These are phyloP conservation scores for Metschnikowia kofuensis DNA, from an alignment of 805 yeast genomes.

Conservation along the genomic window DNA sequence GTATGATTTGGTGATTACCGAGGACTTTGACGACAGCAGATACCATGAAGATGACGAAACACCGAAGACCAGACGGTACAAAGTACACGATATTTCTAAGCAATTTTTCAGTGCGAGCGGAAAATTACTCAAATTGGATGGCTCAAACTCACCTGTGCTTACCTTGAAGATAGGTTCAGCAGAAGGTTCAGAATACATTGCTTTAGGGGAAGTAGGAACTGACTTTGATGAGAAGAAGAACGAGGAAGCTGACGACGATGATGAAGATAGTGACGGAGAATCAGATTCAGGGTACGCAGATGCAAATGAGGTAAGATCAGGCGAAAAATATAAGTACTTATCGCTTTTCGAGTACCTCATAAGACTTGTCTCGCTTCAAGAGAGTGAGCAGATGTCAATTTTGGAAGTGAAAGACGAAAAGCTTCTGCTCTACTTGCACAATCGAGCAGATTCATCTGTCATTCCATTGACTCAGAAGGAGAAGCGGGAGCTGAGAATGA, in stretches of 20 bases:
- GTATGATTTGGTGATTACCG: constrained; percentile 49
- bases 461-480: constrained; percentile 20
- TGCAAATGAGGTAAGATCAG: background rate
- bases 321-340: constrained; percentile 32
- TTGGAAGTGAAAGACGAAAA: constrained; percentile 64
- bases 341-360: constrained; percentile 63
- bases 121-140: constrained; percentile 57
- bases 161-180: constrained; percentile 47
- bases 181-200: constrained; percentile 19
- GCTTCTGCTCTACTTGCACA: constrained; percentile 56
- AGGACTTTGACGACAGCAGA: constrained; percentile 66
- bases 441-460: constrained; percentile 40
- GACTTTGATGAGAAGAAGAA: constrained; percentile 6
- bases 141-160: constrained; percentile 61
- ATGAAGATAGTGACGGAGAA: constrained; percentile 25
- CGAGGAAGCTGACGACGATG: constrained; percentile 7
- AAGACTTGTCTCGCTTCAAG: constrained; percentile 58
- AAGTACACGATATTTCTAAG: constrained; percentile 43
- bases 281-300: constrained; percentile 11
- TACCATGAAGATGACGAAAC: constrained; percentile 56
- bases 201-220: constrained; percentile 20
- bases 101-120: constrained; percentile 73
- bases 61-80: constrained; percentile 32
- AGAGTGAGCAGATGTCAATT: constrained; percentile 53
- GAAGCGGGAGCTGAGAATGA: constrained; percentile 10